Conservation (phyloP, 2,329 filamentous ascomycete species). For the Trichoderma harzianum region DNA sequence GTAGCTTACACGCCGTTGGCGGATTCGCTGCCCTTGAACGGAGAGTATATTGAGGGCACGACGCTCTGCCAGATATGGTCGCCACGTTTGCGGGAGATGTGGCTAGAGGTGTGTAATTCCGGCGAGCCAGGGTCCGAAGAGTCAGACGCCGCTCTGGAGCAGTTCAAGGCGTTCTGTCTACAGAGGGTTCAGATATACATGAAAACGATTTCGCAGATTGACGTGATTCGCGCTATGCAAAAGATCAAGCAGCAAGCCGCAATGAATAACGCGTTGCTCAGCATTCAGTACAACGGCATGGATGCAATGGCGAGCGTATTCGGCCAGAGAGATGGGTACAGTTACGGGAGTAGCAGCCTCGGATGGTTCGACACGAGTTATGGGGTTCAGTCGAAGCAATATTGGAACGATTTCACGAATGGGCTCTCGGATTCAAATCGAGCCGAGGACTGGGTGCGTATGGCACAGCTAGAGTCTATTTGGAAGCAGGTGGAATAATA, state of each 20-base stretch:
- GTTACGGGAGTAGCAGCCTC: neutral
- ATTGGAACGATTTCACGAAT: neutral
- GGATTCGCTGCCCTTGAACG: slow-evolving; percentile 26
- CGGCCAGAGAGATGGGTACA: neutral
- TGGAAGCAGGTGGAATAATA: slow-evolving; percentile 9
- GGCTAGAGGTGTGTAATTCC: slow-evolving; percentile 28
- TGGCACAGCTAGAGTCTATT: neutral
- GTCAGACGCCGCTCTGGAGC: slow-evolving; percentile 24
- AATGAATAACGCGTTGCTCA: neutral
- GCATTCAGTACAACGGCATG: slow-evolving; percentile 3
- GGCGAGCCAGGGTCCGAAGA: slow-evolving; percentile 25
- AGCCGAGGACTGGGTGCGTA: neutral
- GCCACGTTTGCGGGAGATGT: slow-evolving; percentile 36
- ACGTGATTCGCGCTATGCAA: neutral
- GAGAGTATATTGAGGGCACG: slow-evolving; percentile 22
- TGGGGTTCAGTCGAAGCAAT: neutral
- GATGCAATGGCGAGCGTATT: neutral
- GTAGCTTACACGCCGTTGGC: slow-evolving; percentile 29
- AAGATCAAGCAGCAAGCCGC: neutral
- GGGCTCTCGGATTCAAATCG: neutral
- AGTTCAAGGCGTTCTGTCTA: slow-evolving; percentile 21
- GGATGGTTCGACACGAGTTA: slow-evolving; percentile 4
- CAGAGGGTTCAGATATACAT: neutral
- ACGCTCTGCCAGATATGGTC: slow-evolving; percentile 38
- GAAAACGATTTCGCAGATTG: neutral